These are phyloP conservation scores for Dendrobium huoshanense DNA, from an alignment of 106 monocot species.

Conservation along the genomic window DNA sequence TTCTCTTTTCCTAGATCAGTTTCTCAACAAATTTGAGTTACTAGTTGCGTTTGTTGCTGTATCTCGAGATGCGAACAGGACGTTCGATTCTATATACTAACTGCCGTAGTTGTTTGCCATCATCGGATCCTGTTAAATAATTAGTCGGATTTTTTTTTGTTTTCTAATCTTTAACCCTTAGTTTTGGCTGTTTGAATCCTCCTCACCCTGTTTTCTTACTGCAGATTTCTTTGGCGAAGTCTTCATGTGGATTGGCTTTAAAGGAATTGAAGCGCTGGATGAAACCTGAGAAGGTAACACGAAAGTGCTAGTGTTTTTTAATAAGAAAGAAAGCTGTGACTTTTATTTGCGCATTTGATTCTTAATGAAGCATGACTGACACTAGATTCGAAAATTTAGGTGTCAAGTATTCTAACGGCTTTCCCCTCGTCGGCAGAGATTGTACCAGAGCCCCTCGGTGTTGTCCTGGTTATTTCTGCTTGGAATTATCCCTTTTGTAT, in stretches of 20 bases:
- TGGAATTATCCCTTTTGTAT: conserved; percentile 94
- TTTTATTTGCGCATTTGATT: neutral
- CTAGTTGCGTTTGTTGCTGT: no score
- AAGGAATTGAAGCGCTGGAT: conserved; percentile 70
- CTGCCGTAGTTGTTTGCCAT: no score
- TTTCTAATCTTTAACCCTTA: neutral
- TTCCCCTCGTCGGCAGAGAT: conserved; percentile 79
- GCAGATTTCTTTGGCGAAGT: conserved; percentile 57
- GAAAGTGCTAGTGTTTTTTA: neutral
- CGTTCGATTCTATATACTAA: no score
- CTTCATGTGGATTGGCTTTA: conserved; percentile 28
- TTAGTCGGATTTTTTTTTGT: no score
- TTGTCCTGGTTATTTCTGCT: conserved; percentile 83
- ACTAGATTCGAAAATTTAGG: conserved; percentile 31
- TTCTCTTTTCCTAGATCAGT: no score
- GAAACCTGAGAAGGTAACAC: conserved; percentile 79
- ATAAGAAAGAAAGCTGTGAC: neutral
- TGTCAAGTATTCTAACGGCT: conserved; percentile 39
- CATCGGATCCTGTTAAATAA: no score
- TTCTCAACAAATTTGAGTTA: no score
- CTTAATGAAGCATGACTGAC: neutral
- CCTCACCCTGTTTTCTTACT: conserved; percentile 1
- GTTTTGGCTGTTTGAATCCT: neutral
- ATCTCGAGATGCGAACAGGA: no score
- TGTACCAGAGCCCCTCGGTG: conserved; percentile 80